These are phyloP conservation scores for Carpinus fangiana DNA, from an alignment of 306 rosid genomes.

Conservation along the genomic window DNA sequence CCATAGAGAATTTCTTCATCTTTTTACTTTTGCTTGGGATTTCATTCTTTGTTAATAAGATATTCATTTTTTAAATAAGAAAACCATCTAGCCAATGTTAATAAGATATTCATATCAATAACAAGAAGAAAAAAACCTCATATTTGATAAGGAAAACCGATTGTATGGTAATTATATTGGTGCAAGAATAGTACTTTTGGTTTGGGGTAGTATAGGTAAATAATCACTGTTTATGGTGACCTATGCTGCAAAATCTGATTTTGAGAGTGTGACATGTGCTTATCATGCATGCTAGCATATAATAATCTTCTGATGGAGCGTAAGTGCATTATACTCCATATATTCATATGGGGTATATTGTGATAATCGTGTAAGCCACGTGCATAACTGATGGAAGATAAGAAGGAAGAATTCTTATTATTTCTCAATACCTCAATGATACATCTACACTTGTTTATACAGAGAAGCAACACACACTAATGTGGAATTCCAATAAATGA, in stretches of 20 bases:
- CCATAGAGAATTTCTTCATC: not conserved
- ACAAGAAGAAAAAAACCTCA: not conserved
- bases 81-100: not conserved
- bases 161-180: not conserved
- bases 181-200: not conserved
- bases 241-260: not conserved
- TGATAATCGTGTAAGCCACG: not conserved
- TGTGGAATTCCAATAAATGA: too few species aligned
- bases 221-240: not conserved
- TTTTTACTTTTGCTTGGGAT: not conserved
- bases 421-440: too few species aligned
- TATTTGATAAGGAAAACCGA: not conserved
- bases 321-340: not conserved
- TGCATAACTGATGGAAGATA: too few species aligned
- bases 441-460: too few species aligned
- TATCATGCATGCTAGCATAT: not conserved
- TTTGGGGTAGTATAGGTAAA: not conserved
- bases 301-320: not conserved
- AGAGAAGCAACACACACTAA: too few species aligned
- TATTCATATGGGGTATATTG: not conserved
- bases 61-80: not conserved
- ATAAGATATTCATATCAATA: not conserved
- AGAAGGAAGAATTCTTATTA: too few species aligned
- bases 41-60: not conserved
- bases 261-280: not conserved